Evolutionary conservation across 2,329 filamentous ascomycete species (phyloP), one percentile per base, ranked within the genome.

Genomic region (Allantophomopsis lycopodina): DNA sequence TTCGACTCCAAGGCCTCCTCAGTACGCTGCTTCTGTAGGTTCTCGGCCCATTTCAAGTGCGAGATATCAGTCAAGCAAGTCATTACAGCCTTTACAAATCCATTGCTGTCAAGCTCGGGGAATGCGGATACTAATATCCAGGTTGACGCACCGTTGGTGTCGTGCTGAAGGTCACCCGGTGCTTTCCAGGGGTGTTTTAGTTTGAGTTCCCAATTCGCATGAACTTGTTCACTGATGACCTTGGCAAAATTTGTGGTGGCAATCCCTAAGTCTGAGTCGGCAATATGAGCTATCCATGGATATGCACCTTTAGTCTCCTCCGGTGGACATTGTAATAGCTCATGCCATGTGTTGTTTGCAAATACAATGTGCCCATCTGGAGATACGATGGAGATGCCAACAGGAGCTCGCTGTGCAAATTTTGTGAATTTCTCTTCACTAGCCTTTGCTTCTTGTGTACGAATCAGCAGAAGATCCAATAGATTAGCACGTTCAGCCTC

Each of bases 341-440:
- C 16, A 13, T 34, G 16, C 32, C 32, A 88, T 54, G 79, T 83
- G 43, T 87, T 79, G 53, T 89, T 89, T 54, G 79, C 83, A 53
- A 84, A 88, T 8, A 71, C 81, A 50, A 88, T 81, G 17, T 68
- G 63, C 7, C 83, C 83, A 36, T 66, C 59, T 1, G 72, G 66
- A 51, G 84, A 71, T 14, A 81, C 79, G 45, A 88, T 86, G 55
- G 87, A 87, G 60, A 89, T 78, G 30, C 83, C 84, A 1, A 87
- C 83, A 0, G 83, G 83, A 0, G 82, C 81, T 45, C 85, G 83
- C 51, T 87, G 83, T 2, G 83, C 82, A 78, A 89, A 86, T 35
- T 81, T 69, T 1, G 80, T 84, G 52, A 89, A 88, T 40, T 80
- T 78, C 37, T 79, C 76, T 55, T 89, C 83, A 53, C 75, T 76